Conservation (phyloP, 495 filamentous ascomycete species). For the Penicillium desertorum region DNA sequence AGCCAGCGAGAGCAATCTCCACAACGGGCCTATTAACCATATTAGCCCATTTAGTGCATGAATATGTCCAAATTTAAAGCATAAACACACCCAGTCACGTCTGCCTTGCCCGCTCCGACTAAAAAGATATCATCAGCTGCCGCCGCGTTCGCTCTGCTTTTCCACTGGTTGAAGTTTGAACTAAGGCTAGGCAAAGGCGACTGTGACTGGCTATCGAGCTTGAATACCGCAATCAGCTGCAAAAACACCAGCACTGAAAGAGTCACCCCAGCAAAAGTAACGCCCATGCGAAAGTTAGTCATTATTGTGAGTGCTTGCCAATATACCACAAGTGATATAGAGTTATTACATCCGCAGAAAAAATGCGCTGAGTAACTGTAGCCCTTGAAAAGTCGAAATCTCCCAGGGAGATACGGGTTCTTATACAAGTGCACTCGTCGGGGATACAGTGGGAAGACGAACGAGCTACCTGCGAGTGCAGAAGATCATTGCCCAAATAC, state of each 20-base stretch:
- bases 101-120: conserved; percentile 89
- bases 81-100: conserved; percentile 77
- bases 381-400: not conserved
- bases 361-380: not conserved
- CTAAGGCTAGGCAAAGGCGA: conserved; percentile 17
- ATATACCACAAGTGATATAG: not conserved
- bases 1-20: conserved; percentile 89
- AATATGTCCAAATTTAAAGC: not conserved
- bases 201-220: conserved; percentile 18
- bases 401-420: not conserved
- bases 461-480: not conserved
- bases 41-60: conserved; percentile 3
- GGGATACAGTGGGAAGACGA: not conserved
- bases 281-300: conserved; percentile 30
- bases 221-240: conserved; percentile 31
- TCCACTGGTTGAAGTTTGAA: conserved; percentile 27
- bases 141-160: conserved; percentile 22
- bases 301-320: conserved; percentile 20
- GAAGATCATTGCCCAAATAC: conserved; percentile 5
- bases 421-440: conserved; percentile 4
- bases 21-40: conserved; percentile 63
- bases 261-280: conserved; percentile 27
- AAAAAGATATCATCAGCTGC: conserved; percentile 59
- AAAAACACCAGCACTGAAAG: conserved; percentile 32
- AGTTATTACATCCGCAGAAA: conserved; percentile 11